Percentiles rank a stretch among this genome's conserved stretches.
Conservation (phyloP, 495 filamentous ascomycete genomes). For the Talaromyces liani region DNA sequence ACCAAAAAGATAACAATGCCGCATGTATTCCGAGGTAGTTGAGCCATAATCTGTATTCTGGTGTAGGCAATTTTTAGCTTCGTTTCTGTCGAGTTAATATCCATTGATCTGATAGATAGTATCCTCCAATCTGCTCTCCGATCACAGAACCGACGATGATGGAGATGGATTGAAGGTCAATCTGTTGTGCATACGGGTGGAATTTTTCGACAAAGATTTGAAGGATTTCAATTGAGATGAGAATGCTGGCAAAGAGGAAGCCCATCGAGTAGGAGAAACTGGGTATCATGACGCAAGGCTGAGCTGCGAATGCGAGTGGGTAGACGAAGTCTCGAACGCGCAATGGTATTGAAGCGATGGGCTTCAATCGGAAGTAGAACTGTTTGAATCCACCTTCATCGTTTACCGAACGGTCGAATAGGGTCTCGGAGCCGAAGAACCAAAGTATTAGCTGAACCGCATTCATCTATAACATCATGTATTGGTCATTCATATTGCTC, state of each 20-base stretch:
- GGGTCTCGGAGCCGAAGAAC: too few species aligned
- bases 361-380: too few species aligned
- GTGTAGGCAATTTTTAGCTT: slow-evolving; percentile 14
- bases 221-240: slow-evolving; percentile 26
- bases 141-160: slow-evolving; percentile 28
- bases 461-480: too few species aligned
- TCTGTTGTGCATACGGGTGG: slow-evolving; percentile 25
- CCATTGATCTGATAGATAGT: slow-evolving; percentile 24
- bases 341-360: too few species aligned
- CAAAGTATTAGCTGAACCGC: too few species aligned
- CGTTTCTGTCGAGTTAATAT: slow-evolving; percentile 11
- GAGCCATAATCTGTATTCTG: slow-evolving; percentile 26
- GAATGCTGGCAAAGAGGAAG: slow-evolving; percentile 26
- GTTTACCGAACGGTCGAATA: too few species aligned
- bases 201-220: slow-evolving; percentile 24
- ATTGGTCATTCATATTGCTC: too few species aligned
- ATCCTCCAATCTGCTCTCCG: slow-evolving; percentile 28
- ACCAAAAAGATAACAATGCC: slow-evolving; percentile 9
- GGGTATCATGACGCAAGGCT: slow-evolving; percentile 19
- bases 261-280: slow-evolving; percentile 21
- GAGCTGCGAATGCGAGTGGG: slow-evolving; percentile 15
- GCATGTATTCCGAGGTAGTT: slow-evolving; percentile 16
- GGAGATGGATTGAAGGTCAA: slow-evolving; percentile 28
- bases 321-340: slow-evolving; percentile 11
- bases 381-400: too few species aligned